Percentiles rank a stretch among this genome's conserved stretches.
phyloP scores from a whole-genome alignment of 345 rosid genomes.

The Aquilaria malaccensis region DNA sequence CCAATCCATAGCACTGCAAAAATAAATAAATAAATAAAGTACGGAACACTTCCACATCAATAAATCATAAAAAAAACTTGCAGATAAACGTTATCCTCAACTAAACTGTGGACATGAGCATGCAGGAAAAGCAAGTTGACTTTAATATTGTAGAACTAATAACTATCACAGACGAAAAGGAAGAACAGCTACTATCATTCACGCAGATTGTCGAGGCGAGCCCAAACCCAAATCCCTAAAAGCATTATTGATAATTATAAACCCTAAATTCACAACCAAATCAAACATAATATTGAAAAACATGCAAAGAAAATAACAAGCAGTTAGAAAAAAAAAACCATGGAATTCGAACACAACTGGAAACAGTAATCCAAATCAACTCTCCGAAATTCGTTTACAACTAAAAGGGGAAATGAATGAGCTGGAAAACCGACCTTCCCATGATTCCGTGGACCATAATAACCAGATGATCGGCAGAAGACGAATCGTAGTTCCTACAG shows the following conservation, averaged over 20 bases:
- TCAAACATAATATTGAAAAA: neutral
- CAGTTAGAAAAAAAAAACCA: neutral
- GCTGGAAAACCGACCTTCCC: conserved; percentile 55
- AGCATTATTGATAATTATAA: no score
- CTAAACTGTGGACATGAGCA: no score
- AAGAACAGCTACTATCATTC: no score
- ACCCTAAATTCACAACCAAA: no score
- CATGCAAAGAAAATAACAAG: neutral
- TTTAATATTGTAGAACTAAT: no score
- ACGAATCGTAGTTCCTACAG: conserved; percentile 43
- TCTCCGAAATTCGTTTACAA: neutral
- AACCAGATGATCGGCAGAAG: conserved; percentile 89
- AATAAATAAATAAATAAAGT: neutral
- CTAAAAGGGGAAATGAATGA: neutral
- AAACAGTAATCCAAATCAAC: neutral
- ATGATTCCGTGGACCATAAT: conserved; percentile 95
- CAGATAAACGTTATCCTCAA: no score
- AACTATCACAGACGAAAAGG: no score
- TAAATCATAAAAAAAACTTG: no score
- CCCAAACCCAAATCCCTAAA: no score
- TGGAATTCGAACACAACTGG: neutral
- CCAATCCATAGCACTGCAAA: conserved; percentile 61
- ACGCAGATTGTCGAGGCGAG: no score
- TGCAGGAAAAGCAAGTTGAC: no score
- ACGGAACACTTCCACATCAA: neutral